A percentile compares a stretch with the other conserved stretches of the same genome.
Conservation (phyloP, 2,329 filamentous ascomycete genomes). For the Penicillium nordicum region DNA sequence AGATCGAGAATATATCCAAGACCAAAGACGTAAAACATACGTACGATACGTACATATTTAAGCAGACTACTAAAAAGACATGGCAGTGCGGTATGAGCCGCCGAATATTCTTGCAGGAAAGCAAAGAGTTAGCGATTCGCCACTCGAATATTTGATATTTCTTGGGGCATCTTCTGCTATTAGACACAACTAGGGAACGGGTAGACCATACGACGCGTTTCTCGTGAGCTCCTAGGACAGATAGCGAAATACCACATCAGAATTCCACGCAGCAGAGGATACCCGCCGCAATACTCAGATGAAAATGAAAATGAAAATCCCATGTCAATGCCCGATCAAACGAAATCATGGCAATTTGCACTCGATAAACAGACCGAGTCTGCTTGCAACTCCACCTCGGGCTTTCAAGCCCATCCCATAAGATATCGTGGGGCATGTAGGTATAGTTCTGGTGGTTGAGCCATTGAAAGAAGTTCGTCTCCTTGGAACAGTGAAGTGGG, state of each 20-base stretch:
- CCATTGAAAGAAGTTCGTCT: neutral
- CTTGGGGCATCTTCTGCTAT: neutral
- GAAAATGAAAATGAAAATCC: neutral
- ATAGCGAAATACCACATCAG: no score
- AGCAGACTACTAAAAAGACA: neutral
- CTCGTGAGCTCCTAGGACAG: no score
- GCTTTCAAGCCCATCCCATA: neutral
- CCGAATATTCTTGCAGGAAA: no score
- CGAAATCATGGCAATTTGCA: neutral
- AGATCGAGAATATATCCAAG: no score
- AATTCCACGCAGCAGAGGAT: neutral
- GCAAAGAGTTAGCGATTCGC: neutral
- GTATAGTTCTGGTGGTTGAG: neutral
- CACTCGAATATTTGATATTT: neutral
- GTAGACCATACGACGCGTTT: neutral
- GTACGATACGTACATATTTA: no score
- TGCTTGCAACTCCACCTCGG: neutral
- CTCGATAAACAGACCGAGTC: neutral
- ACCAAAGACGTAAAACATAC: no score
- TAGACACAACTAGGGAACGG: neutral
- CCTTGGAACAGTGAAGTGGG: neutral
- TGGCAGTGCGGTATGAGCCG: neutral
- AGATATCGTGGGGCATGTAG: neutral
- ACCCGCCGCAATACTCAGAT: neutral
- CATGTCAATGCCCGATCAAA: no score